A percentile compares a stretch with the other conserved stretches of the same genome.
Conservation (phyloP, 1,284 basidiomycete species). For the Marasmius sp. region DNA sequence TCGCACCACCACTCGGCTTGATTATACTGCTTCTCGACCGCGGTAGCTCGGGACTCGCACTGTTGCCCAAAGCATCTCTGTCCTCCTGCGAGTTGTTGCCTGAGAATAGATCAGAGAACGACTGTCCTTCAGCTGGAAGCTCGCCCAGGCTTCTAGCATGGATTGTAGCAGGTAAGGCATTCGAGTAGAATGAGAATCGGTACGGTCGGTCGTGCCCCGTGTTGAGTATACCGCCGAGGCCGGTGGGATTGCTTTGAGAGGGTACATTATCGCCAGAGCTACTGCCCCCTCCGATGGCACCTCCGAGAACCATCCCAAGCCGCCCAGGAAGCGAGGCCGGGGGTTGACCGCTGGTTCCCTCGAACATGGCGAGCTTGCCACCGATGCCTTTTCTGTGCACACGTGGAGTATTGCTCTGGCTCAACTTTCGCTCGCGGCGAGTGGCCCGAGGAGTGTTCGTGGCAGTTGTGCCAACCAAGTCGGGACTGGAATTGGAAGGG, state of each 20-base stretch:
- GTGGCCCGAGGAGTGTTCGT: background rate
- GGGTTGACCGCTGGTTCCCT: constrained; percentile 56
- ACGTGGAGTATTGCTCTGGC: constrained; percentile 66
- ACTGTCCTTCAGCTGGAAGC: constrained; percentile 91
- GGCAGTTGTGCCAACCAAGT: background rate
- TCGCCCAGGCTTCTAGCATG: constrained; percentile 93
- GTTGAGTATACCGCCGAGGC: constrained; percentile 37
- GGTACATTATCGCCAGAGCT: constrained; percentile 14
- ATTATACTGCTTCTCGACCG: background rate
- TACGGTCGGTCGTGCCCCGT: constrained; percentile 88
- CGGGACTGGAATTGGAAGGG: background rate
- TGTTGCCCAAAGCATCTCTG: background rate
- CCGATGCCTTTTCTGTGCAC: constrained; percentile 63
- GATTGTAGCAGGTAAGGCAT: constrained; percentile 89
- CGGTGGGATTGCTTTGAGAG: constrained; percentile 14
- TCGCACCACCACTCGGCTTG: background rate
- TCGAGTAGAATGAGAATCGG: constrained; percentile 98
- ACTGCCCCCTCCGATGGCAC: background rate
- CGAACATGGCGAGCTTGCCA: constrained; percentile 91
- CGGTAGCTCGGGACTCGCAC: background rate
- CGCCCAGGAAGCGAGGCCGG: constrained; percentile 44
- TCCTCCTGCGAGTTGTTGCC: constrained; percentile 37
- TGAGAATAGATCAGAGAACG: constrained; percentile 89
- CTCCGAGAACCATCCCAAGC: constrained; percentile 32
- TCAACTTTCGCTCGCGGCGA: constrained; percentile 78